These are phyloP conservation scores for Trametes maxima DNA, from an alignment of 768 basidiomycete genomes.

Conservation along the genomic window DNA sequence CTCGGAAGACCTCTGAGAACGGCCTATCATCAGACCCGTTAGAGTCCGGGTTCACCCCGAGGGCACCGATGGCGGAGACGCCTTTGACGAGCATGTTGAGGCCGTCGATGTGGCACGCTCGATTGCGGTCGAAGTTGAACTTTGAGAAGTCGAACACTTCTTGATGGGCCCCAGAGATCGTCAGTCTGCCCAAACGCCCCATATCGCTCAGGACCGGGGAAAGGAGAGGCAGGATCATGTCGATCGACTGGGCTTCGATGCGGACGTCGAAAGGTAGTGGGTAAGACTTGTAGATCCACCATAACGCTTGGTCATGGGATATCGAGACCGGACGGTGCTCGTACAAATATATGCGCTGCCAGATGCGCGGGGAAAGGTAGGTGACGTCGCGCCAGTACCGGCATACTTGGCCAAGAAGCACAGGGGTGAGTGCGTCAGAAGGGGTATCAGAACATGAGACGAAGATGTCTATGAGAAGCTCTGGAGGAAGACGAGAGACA, in stretches of 20 bases:
- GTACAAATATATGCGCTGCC: slow-evolving; percentile 59
- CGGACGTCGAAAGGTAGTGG: slow-evolving; percentile 60
- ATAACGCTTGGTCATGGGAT: slow-evolving; percentile 49
- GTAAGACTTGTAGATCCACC: slow-evolving; percentile 56
- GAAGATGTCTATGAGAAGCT: slow-evolving; percentile 50
- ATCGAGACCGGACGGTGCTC: slow-evolving; percentile 41
- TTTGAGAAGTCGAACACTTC: slow-evolving; percentile 36
- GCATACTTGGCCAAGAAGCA: slow-evolving; percentile 57
- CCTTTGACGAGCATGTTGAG: slow-evolving; percentile 29
- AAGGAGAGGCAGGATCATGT: slow-evolving; percentile 61
- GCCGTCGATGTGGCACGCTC: slow-evolving; percentile 25
- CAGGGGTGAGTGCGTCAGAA: slow-evolving; percentile 47
- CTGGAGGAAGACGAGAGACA: slow-evolving; percentile 21
- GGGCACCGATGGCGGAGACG: slow-evolving; percentile 11
- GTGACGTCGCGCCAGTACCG: slow-evolving; percentile 59
- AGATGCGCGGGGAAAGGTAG: slow-evolving; percentile 55
- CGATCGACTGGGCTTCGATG: slow-evolving; percentile 52
- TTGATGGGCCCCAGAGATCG: slow-evolving; percentile 41
- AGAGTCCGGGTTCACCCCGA: slow-evolving; percentile 17
- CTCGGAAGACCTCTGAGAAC: slow-evolving; percentile 11
- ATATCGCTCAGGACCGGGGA: slow-evolving; percentile 61
- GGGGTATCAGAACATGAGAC: slow-evolving; percentile 34
- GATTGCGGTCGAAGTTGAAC: slow-evolving; percentile 21
- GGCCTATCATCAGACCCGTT: slow-evolving; percentile 19
- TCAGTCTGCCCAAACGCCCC: slow-evolving; percentile 59